phyloP scores from a whole-genome alignment of 306 rosid species.

The Bauhinia variegata region DNA sequence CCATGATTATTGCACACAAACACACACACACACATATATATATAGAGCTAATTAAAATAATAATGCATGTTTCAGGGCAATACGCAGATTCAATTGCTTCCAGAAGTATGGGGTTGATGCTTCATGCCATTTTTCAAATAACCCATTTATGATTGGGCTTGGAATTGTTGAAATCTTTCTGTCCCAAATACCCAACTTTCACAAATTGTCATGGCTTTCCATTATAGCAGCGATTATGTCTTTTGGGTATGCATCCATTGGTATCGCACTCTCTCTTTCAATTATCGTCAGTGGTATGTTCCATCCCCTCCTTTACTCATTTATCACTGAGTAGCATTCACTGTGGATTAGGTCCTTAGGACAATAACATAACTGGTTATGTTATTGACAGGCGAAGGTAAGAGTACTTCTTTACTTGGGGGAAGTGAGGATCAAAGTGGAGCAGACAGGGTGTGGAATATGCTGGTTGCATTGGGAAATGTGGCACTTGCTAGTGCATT shows the following conservation, averaged over 20 bases:
- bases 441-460: conserved; percentile 43
- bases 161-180: conserved; percentile 54
- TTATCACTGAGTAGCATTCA: too few species aligned
- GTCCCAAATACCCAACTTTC: conserved; percentile 62
- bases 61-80: conserved; percentile 47
- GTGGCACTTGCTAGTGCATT: conserved; percentile 56
- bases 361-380: too few species aligned
- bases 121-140: conserved; percentile 49
- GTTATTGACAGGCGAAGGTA: conserved; percentile 49
- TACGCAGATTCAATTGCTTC: conserved; percentile 50
- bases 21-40: too few species aligned
- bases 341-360: too few species aligned
- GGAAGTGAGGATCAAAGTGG: conserved; percentile 6
- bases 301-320: neutral
- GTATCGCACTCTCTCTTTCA: conserved; percentile 55
- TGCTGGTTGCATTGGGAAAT: conserved; percentile 59
- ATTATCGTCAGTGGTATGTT: conserved; percentile 43
- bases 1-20: too few species aligned
- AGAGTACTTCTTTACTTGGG: conserved; percentile 37
- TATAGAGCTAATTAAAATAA: too few species aligned
- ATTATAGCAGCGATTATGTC: conserved; percentile 55
- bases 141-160: conserved; percentile 60
- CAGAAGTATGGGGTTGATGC: conserved; percentile 35
- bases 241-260: conserved; percentile 55
- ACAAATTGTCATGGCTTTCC: conserved; percentile 56